A percentile compares a stretch with the other conserved stretches of the same genome.
Conservation (phyloP, 2,329 filamentous ascomycete species). For the Penicillium sp. region DNA sequence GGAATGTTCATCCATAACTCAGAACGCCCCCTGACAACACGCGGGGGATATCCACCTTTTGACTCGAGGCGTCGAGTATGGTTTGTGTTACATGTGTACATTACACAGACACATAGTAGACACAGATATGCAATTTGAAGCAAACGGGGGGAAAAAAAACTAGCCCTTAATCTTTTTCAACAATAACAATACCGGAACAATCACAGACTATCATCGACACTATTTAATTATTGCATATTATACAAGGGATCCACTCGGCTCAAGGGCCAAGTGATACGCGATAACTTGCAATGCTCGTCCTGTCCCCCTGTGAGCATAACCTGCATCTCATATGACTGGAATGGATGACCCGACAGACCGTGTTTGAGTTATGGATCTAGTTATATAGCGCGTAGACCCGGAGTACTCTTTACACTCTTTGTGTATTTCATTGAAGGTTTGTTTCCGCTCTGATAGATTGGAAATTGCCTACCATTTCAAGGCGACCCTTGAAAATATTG, state of each 20-base stretch:
- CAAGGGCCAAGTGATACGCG: constrained; percentile 8
- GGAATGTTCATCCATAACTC: constrained; percentile 26
- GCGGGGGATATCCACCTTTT: neutral
- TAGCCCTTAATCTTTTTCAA: neutral
- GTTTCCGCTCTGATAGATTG: neutral
- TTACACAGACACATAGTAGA: neutral
- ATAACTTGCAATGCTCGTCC: constrained; percentile 11
- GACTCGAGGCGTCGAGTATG: neutral
- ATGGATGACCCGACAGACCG: constrained; percentile 21
- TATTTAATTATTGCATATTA: neutral
- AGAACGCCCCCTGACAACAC: constrained; percentile 5
- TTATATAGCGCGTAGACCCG: constrained; percentile 27
- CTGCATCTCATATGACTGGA: constrained; percentile 16
- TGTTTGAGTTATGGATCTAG: constrained; percentile 6
- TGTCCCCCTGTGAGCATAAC: neutral
- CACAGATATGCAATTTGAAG: neutral
- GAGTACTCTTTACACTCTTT: neutral
- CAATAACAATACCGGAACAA: neutral
- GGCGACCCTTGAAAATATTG: neutral
- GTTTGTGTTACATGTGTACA: neutral
- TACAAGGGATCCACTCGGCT: neutral
- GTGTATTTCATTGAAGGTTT: neutral
- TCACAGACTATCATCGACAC: neutral
- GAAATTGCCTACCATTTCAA: neutral
- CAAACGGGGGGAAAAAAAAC: too few relatives aligned